Base-by-base conservation (phyloP, 2,329 filamentous ascomycete species). In the Xylariaceae sp. region DNA sequence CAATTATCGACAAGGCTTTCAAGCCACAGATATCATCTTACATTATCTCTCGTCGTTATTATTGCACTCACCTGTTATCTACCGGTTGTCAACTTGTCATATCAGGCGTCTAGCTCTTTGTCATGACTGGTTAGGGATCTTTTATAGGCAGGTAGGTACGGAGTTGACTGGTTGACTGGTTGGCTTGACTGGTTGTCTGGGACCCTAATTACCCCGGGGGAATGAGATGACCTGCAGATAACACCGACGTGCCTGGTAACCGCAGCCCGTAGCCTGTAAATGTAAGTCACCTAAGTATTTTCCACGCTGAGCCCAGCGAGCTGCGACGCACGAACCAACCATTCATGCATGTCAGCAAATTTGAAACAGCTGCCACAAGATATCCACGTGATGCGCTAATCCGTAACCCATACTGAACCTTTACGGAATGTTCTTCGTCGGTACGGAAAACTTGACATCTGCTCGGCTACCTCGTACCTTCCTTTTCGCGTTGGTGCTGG, bases 311-410 rank as follows among this genome's bases (percentile, higher is more conserved):
- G 52, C 55, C 51, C 10, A 30, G 23, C 23, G 41, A 60, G 41
- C 37, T 13, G 30, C 44, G 54, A 54, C 51, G 57, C 53, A 59
- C 54, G 49, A 58, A 50, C 62, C 62, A 62, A 62, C 58, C 50
- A 60, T 51, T 59, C 34, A 68, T 68, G 67, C 67, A 69, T 61
- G 66, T 68, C 68, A 65, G 65, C 59, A 54, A 69, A 64, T 66
- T 61, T 69, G 68, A 70, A 70, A 70, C 68, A 66, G 10, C 45
- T 56, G 39, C 62, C 52, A 54, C 61, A 63, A 64, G 56, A 60
- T 54, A 61, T 56, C 63, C 68, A 70, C 68, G 67, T 69, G 68
- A 69, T 64, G 45, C 55, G 18, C 61, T 57, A 53, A 30, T 30
- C 23, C 23, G 23, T 30, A 30, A 30, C 5, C 23, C 23, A 4